phyloP scores from a whole-genome alignment of 2,329 filamentous ascomycete genomes.

The Neurospora sp. region DNA sequence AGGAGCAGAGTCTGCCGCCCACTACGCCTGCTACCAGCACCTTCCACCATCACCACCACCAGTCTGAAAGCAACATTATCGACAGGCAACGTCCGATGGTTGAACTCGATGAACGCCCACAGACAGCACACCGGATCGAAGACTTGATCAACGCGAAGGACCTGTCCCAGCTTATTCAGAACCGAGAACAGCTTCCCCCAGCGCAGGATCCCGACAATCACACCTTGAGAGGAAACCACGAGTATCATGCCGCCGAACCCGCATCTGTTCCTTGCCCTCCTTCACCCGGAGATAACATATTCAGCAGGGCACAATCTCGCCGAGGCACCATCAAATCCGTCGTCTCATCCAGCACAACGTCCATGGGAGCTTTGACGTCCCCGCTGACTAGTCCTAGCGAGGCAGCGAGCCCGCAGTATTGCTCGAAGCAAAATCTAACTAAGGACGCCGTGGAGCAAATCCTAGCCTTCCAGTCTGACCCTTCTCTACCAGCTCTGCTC shows the following conservation, averaged over 20 bases:
- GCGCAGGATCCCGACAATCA: slow-evolving; percentile 21
- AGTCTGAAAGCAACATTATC: slow-evolving; percentile 36
- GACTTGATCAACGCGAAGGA: slow-evolving; percentile 28
- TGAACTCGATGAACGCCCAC: slow-evolving; percentile 35
- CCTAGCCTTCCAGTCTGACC: slow-evolving; percentile 50
- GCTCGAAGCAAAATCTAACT: slow-evolving; percentile 25
- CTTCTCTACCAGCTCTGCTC: slow-evolving; percentile 52
- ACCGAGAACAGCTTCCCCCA: slow-evolving; percentile 17
- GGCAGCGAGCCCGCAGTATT: slow-evolving; percentile 37
- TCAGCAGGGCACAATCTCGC: slow-evolving; percentile 23
- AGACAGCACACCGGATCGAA: slow-evolving; percentile 36
- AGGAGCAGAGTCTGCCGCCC: slow-evolving; percentile 4
- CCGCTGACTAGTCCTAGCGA: slow-evolving; percentile 48
- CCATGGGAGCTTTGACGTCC: slow-evolving; percentile 37
- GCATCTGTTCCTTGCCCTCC: slow-evolving; percentile 31
- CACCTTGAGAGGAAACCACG: not conserved
- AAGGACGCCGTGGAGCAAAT: slow-evolving; percentile 37
- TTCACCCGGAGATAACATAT: slow-evolving; percentile 35
- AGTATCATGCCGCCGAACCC: slow-evolving; percentile 14
- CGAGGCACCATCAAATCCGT: slow-evolving; percentile 33
- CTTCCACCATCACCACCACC: slow-evolving; percentile 32
- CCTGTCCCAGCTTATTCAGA: slow-evolving; percentile 26
- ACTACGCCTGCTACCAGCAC: slow-evolving; percentile 28
- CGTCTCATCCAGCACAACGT: slow-evolving; percentile 43
- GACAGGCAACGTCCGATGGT: slow-evolving; percentile 25